phyloP scores from a whole-genome alignment of 2,329 filamentous ascomycete genomes.

The Aurifilum marmelostoma region DNA sequence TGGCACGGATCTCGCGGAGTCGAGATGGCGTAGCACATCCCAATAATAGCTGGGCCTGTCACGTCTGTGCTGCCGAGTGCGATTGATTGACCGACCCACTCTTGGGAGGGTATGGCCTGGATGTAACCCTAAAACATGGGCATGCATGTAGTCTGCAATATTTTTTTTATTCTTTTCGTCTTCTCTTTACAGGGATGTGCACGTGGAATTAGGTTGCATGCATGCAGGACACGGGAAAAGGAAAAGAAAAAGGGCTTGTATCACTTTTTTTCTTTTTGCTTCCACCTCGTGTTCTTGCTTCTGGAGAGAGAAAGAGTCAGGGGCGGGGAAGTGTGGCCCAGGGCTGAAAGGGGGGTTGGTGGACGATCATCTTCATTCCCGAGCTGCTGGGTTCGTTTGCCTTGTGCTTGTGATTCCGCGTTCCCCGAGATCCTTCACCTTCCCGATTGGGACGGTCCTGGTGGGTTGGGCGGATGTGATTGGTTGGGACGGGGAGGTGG shows the following conservation, averaged over 20 bases:
- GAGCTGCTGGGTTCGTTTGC: background rate
- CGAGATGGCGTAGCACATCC: background rate
- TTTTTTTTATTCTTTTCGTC: background rate
- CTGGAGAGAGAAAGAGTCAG: background rate
- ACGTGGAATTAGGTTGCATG: background rate
- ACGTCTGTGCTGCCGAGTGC: too few species aligned
- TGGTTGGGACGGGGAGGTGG: background rate
- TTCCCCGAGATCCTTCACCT: background rate
- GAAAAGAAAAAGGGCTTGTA: background rate
- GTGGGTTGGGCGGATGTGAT: background rate
- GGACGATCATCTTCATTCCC: background rate
- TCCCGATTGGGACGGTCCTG: constrained; percentile 2
- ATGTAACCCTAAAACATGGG: background rate
- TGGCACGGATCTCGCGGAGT: background rate
- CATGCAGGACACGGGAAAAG: background rate
- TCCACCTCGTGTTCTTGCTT: background rate
- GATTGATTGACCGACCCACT: too few species aligned
- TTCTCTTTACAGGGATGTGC: background rate
- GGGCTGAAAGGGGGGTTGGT: background rate
- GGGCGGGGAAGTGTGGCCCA: background rate
- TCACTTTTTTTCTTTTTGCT: too few species aligned
- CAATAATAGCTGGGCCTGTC: background rate
- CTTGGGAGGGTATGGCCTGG: background rate
- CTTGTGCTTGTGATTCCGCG: background rate
- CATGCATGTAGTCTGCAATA: background rate